phyloP scores from a whole-genome alignment of 768 basidiomycete species.

The Lanmaoa pseudosensibilis region DNA sequence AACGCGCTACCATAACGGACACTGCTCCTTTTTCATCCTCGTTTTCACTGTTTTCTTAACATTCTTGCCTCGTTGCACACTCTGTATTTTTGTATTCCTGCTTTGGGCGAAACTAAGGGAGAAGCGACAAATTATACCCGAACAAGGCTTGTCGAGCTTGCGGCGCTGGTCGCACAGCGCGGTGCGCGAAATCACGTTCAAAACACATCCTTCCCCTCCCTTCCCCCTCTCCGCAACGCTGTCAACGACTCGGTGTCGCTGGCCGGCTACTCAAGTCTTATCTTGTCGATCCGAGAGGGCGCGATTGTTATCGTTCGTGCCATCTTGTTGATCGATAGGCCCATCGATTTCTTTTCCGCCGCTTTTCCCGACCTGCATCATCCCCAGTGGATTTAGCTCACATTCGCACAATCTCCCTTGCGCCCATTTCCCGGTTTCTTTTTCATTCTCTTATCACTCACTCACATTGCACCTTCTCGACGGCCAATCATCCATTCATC shows the following conservation, averaged over 20 bases:
- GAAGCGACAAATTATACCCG: slow-evolving; percentile 17
- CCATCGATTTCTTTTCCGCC: slow-evolving; percentile 31
- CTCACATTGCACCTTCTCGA: slow-evolving; percentile 22
- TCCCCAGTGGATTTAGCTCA: slow-evolving; percentile 31
- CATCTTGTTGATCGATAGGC: slow-evolving; percentile 49
- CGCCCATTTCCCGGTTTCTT: slow-evolving; percentile 16
- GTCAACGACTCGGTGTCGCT: slow-evolving; percentile 40
- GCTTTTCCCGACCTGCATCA: slow-evolving; percentile 16
- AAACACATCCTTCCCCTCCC: slow-evolving; percentile 12
- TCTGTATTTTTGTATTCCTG: slow-evolving; percentile 36
- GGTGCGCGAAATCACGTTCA: slow-evolving; percentile 29
- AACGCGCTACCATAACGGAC: slow-evolving; percentile 27
- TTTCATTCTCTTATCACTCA: slow-evolving; percentile 23
- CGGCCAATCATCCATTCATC: slow-evolving; percentile 28
- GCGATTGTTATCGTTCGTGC: slow-evolving; percentile 31
- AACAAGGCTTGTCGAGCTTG: slow-evolving; percentile 27
- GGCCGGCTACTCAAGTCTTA: slow-evolving; percentile 34
- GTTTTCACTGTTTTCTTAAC: slow-evolving; percentile 28
- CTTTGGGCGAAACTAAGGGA: slow-evolving; percentile 28
- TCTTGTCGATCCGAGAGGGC: slow-evolving; percentile 36
- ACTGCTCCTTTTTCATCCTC: slow-evolving; percentile 37
- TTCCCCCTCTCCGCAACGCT: slow-evolving; percentile 20
- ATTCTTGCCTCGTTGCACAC: slow-evolving; percentile 34
- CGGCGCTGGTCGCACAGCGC: slow-evolving; percentile 38
- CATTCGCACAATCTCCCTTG: slow-evolving; percentile 28